Conservation (phyloP, 345 rosid genomes). For the Geranium rotundifolium region DNA sequence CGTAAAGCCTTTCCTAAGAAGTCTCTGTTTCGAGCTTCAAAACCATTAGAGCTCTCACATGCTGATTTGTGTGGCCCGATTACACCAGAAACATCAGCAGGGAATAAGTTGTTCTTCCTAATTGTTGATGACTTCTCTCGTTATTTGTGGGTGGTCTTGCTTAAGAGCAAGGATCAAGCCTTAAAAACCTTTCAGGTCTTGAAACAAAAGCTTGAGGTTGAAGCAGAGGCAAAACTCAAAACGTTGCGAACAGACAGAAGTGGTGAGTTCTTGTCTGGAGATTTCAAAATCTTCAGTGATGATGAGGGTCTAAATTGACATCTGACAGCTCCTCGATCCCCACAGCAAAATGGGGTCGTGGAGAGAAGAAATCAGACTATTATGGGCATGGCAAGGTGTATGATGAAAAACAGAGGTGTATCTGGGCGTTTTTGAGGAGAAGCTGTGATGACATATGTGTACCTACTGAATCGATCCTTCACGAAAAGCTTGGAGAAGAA, state of each 20-base stretch:
- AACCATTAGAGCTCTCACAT: constrained; percentile 1
- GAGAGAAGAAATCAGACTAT: constrained; percentile 2
- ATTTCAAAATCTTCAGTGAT: neutral
- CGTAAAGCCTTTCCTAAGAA: no score
- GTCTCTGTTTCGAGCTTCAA: no score
- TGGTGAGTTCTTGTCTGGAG: neutral
- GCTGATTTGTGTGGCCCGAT: neutral
- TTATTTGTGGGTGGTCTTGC: constrained; percentile 2
- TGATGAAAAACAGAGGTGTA: neutral
- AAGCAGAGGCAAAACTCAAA: neutral
- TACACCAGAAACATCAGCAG: neutral
- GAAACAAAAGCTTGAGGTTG: constrained; percentile 2
- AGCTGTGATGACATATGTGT: neutral
- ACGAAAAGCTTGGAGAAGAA: neutral
- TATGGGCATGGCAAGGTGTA: constrained; percentile 6
- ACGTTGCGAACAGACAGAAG: neutral
- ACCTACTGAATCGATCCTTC: constrained; percentile 1
- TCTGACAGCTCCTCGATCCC: neutral
- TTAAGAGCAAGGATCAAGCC: neutral
- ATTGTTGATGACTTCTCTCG: neutral
- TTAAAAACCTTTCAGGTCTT: neutral
- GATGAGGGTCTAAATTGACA: neutral
- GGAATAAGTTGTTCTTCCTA: neutral
- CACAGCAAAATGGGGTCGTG: neutral
- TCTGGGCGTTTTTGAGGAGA: neutral